Evolutionary conservation across 2,329 filamentous ascomycete species (phyloP), one percentile per base, ranked within the genome.

Genomic region (Aschersonia sp.): DNA sequence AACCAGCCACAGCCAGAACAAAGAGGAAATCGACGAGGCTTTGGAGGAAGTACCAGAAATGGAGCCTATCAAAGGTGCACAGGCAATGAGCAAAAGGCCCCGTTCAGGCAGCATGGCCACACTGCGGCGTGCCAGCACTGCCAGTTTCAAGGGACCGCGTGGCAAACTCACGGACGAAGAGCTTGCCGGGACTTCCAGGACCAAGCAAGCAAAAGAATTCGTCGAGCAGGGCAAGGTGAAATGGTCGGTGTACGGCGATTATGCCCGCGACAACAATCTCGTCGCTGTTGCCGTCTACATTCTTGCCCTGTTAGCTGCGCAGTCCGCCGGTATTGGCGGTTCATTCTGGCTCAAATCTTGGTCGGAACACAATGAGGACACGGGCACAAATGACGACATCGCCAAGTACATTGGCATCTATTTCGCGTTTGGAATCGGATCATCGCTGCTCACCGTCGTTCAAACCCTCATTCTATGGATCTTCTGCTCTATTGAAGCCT

Each of bases 401-500:
- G 89, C 84, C 56, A 94, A 87, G 65, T 98, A 88, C 60, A 85
- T 98, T 59, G 87, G 90, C 49, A 79, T 98, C 53, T 98, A 98
- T 68, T 92, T 98, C 66, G 87, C 84, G 12, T 86, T 98, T 65
- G 94, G 92, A 44, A 77, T 98, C 46, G 90, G 90, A 32, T 83
- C 86, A 30, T 84, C 92, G 41, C 74, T 78, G 42, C 72, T 98
- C 53, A 90, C 94, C 4, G 87, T 97, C 41, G 60, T 94, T 32
- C 92, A 97, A 66, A 97, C 90, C 5, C 70, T 98, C 55, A 88
- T 98, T 53, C 73, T 98, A 31, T 98, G 92, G 92, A 97, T 98
- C 54, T 97, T 98, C 69, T 98, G 94, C 68, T 97, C 92, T 5
- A 98, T 98, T 52, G 92, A 98, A 77, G 92, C 92, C 45, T 95